Evolutionary conservation across 139 green algal genomes (phyloP).

Genomic region (Astrephomene gubernaculifera): DNA sequence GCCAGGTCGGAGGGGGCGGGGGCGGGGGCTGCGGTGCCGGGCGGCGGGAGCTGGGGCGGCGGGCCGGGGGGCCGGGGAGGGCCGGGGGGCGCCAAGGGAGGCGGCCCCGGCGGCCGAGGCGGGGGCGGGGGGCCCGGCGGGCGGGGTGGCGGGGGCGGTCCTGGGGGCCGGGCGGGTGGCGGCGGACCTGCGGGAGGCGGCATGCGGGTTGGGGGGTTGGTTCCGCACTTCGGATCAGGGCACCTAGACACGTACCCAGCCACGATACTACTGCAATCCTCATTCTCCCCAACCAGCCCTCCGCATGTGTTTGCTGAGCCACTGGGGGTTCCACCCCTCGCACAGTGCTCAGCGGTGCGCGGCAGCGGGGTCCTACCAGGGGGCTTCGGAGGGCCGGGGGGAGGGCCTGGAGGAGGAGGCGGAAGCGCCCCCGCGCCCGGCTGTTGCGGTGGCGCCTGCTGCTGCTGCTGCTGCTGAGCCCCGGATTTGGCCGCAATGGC

Average conservation of each 20-base stretch:
- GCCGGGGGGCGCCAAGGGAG: background rate
- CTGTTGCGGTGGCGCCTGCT: no score
- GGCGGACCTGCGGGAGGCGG: no score
- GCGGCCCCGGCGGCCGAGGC: slow-evolving; percentile 18
- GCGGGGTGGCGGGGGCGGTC: background rate
- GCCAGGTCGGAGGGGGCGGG: background rate
- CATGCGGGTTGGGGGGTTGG: no score
- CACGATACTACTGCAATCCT: background rate
- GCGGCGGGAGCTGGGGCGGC: background rate
- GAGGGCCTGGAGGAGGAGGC: background rate
- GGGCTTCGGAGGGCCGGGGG: slow-evolving; percentile 3
- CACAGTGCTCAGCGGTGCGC: background rate
- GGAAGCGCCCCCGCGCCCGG: no score
- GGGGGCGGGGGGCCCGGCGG: slow-evolving; percentile 9
- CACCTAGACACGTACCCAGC: background rate
- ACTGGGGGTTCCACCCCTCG: no score
- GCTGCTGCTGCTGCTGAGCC: no score
- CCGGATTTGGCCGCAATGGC: slow-evolving; percentile 37
- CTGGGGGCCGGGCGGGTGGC: background rate
- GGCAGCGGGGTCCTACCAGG: slow-evolving; percentile 1
- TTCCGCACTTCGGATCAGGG: no score
- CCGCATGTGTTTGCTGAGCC: no score
- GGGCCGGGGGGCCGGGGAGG: slow-evolving; percentile 42
- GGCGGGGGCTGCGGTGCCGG: slow-evolving; percentile 22
- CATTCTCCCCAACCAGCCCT: background rate